Conservation (phyloP, 371 early-diverging fungal genomes). For the Fennellomyces sp. region DNA sequence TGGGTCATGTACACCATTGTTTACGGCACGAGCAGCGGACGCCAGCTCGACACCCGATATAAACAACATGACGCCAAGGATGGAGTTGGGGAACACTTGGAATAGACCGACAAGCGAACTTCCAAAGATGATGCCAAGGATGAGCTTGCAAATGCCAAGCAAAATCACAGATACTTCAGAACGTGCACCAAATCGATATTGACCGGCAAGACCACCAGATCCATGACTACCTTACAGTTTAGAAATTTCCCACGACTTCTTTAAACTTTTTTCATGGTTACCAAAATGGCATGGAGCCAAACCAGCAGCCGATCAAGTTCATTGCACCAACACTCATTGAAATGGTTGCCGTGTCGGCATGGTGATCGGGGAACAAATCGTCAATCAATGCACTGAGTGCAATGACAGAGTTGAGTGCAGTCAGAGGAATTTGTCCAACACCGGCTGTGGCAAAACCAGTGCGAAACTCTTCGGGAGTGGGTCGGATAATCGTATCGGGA, state of each 20-base stretch:
- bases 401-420: conserved; percentile 85
- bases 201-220: conserved; percentile 90
- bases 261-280: conserved; percentile 6
- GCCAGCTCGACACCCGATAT: conserved; percentile 81
- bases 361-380: conserved; percentile 79
- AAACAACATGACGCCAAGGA: conserved; percentile 88
- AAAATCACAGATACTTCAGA: conserved; percentile 78
- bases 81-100: conserved; percentile 70
- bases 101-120: conserved; percentile 75
- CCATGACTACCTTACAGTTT: conserved; percentile 54
- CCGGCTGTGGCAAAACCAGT: conserved; percentile 79
- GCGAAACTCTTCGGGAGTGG: conserved; percentile 68
- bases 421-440: conserved; percentile 89
- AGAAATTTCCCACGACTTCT: not conserved
- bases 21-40: conserved; percentile 64
- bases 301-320: conserved; percentile 87
- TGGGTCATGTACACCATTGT: conserved; percentile 40
- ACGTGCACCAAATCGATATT: conserved; percentile 92
- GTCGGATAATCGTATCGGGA: conserved; percentile 56
- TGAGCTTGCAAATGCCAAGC: conserved; percentile 76
- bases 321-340: conserved; percentile 79
- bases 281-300: conserved; percentile 88
- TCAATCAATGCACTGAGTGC: conserved; percentile 79
- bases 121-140: conserved; percentile 82
- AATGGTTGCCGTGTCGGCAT: conserved; percentile 61